phyloP scores from a whole-genome alignment of 2,329 filamentous ascomycete genomes.

The Penicillium griseofulvum region DNA sequence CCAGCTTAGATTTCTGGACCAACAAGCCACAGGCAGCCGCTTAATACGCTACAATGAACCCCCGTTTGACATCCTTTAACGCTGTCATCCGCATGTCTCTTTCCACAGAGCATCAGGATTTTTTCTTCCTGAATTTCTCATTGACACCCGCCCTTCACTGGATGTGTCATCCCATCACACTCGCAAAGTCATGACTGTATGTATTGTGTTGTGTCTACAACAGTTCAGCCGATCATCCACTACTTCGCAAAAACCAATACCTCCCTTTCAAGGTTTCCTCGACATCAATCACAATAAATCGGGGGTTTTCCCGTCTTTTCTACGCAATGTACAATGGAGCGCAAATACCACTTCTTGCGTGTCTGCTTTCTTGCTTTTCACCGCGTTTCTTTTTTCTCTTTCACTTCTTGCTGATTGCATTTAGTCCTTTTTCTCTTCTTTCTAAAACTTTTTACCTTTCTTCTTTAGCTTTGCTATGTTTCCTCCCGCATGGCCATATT shows the following conservation, averaged over 20 bases:
- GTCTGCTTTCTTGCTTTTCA: constrained; percentile 20
- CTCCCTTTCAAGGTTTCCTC: neutral
- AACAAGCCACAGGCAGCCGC: constrained; percentile 45
- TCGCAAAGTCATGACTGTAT: neutral
- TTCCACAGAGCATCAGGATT: neutral
- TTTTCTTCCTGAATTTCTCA: neutral
- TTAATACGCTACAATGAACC: constrained; percentile 3
- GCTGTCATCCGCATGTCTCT: neutral
- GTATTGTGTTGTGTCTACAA: neutral
- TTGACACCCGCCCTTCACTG: neutral
- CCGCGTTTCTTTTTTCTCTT: constrained; percentile 11
- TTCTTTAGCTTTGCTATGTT: constrained; percentile 12
- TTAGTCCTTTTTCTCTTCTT: neutral
- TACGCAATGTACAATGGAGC: constrained; percentile 42
- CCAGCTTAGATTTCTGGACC: constrained; percentile 93
- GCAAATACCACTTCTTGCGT: constrained; percentile 40
- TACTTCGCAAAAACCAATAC: neutral
- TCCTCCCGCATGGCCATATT: constrained; percentile 14
- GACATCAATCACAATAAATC: constrained; percentile 5
- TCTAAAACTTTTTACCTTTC: constrained; percentile 12
- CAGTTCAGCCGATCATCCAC: neutral
- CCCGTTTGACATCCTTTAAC: neutral
- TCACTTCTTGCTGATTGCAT: constrained; percentile 9
- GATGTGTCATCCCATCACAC: neutral
- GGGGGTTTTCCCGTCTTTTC: constrained; percentile 14